Evolutionary conservation across 495 filamentous ascomycete genomes (phyloP).

Genomic region (Podospora comata): DNA sequence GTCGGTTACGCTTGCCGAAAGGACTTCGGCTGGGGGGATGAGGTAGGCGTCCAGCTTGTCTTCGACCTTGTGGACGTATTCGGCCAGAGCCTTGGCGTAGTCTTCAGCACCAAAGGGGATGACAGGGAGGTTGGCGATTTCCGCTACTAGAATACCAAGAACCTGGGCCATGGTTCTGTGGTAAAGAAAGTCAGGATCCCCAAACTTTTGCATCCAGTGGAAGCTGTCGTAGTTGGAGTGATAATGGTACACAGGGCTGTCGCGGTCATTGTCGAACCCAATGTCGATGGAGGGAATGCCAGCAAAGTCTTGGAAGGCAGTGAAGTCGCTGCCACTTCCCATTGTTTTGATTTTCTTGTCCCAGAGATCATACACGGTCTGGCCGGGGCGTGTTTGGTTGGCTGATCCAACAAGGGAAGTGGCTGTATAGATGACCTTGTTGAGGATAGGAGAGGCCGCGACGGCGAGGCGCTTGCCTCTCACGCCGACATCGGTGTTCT

Average conservation of each 20-base stretch:
- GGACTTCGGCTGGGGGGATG: slow-evolving; percentile 17
- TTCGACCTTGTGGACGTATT: slow-evolving; percentile 66
- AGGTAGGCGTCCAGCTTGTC: slow-evolving; percentile 46
- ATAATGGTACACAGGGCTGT: slow-evolving; percentile 63
- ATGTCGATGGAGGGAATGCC: slow-evolving; percentile 85
- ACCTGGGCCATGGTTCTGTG: slow-evolving; percentile 79
- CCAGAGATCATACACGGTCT: slow-evolving; percentile 77
- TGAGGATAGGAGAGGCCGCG: slow-evolving; percentile 72
- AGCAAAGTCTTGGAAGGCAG: slow-evolving; percentile 88
- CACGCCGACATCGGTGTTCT: slow-evolving; percentile 80
- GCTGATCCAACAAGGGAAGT: slow-evolving; percentile 71
- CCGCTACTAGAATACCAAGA: slow-evolving; percentile 72
- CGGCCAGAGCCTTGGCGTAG: slow-evolving; percentile 64
- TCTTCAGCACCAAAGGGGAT: slow-evolving; percentile 71
- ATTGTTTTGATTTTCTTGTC: slow-evolving; percentile 61
- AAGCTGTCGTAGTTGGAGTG: slow-evolving; percentile 93
- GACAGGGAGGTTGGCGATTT: slow-evolving; percentile 74
- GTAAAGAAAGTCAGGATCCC: slow-evolving; percentile 80
- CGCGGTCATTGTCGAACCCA: slow-evolving; percentile 60
- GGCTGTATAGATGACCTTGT: slow-evolving; percentile 68
- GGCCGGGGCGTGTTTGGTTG: slow-evolving; percentile 75
- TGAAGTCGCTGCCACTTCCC: slow-evolving; percentile 82
- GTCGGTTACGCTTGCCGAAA: slow-evolving; percentile 39
- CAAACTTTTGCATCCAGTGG: slow-evolving; percentile 80
- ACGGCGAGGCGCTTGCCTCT: slow-evolving; percentile 67